Percentiles rank a stretch among this genome's conserved stretches.
Evolutionary conservation across 2,329 filamentous ascomycete species (phyloP).

Genomic region (Hansfordia pulvinata): DNA sequence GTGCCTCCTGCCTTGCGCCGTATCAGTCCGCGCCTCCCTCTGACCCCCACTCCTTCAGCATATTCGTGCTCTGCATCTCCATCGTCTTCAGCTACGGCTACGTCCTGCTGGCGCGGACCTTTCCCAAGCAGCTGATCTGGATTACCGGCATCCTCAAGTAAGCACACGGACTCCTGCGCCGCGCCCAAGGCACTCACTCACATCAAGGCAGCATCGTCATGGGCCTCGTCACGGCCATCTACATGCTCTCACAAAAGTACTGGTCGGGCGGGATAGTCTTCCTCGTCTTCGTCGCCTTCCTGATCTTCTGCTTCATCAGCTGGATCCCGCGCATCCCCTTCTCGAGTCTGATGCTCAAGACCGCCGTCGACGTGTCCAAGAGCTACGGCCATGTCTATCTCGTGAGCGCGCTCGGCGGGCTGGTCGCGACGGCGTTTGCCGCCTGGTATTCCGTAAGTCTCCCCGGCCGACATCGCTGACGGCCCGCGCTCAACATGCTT

Average conservation of each 20-base stretch:
- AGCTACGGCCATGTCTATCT: slow-evolving; percentile 75
- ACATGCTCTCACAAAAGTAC: slow-evolving; percentile 65
- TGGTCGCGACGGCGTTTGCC: slow-evolving; percentile 61
- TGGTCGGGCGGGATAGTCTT: slow-evolving; percentile 83
- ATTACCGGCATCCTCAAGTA: slow-evolving; percentile 72
- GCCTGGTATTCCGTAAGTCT: slow-evolving; percentile 89
- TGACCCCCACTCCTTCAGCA: slow-evolving; percentile 10
- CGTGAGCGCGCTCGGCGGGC: slow-evolving; percentile 70
- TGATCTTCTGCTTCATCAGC: slow-evolving; percentile 69
- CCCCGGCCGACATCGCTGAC: no score
- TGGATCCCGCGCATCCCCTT: slow-evolving; percentile 91
- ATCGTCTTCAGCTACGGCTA: slow-evolving; percentile 66
- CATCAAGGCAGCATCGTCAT: slow-evolving; percentile 41
- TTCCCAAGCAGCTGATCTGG: slow-evolving; percentile 89
- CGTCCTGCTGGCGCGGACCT: slow-evolving; percentile 59
- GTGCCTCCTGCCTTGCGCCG: slow-evolving; percentile 5
- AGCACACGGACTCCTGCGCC: not conserved
- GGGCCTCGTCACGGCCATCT: slow-evolving; percentile 74
- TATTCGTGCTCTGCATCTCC: slow-evolving; percentile 61
- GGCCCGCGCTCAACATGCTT: no score
- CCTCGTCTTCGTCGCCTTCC: slow-evolving; percentile 67
- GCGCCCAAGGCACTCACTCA: no score
- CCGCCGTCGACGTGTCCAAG: slow-evolving; percentile 73
- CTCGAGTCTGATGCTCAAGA: slow-evolving; percentile 78
- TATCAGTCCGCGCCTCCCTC: not conserved